Evolutionary conservation across 2,329 filamentous ascomycete species (phyloP).

Genomic region (Monosporascus ibericus): DNA sequence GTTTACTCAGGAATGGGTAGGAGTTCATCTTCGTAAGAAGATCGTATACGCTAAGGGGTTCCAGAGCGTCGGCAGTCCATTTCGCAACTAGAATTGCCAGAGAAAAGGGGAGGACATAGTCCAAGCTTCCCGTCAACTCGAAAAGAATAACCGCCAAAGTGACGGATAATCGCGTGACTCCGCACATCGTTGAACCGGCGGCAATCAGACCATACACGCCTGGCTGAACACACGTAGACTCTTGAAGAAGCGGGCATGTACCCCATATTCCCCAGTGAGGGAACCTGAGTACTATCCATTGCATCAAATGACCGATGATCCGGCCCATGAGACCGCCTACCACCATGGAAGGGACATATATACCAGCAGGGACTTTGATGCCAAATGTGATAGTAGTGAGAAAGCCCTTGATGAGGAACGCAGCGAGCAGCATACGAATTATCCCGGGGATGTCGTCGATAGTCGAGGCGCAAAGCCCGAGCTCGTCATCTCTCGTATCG

Average conservation of each 20-base stretch:
- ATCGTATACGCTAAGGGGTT: constrained; percentile 93
- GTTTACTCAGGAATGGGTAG: constrained; percentile 95
- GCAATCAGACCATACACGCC: constrained; percentile 96
- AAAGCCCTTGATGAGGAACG: constrained; percentile 84
- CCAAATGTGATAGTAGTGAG: constrained; percentile 90
- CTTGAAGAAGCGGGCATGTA: constrained; percentile 61
- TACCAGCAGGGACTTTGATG: constrained; percentile 93
- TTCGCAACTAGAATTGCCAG: constrained; percentile 90
- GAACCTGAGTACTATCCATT: constrained; percentile 71
- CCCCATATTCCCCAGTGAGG: constrained; percentile 69
- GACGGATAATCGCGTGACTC: constrained; percentile 87
- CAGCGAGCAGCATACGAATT: constrained; percentile 63
- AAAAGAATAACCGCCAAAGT: constrained; percentile 94
- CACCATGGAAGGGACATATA: constrained; percentile 98
- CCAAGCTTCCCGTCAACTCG: constrained; percentile 87
- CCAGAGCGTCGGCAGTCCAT: constrained; percentile 94
- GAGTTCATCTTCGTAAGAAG: constrained; percentile 94
- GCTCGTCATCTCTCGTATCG: constrained; percentile 53
- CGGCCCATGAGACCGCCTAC: constrained; percentile 89
- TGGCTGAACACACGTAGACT: constrained; percentile 83
- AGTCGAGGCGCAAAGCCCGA: constrained; percentile 71
- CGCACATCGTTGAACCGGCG: constrained; percentile 95
- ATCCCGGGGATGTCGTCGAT: constrained; percentile 74
- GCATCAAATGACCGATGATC: constrained; percentile 77
- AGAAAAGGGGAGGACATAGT: constrained; percentile 93